Evolutionary conservation across 2,329 filamentous ascomycete species (phyloP).

Genomic region (Fusarium oxysporum): DNA sequence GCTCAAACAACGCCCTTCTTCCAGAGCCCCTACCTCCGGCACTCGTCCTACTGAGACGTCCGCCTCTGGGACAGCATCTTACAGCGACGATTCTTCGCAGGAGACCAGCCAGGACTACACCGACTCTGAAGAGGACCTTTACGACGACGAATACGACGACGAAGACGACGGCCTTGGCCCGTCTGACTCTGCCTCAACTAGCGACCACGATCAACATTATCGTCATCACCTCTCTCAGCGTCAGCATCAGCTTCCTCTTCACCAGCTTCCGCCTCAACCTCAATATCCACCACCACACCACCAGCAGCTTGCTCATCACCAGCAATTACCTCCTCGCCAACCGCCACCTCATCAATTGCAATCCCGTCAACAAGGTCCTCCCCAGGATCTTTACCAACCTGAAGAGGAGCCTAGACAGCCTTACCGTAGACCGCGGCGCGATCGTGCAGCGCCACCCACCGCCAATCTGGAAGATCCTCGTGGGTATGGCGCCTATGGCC

Average conservation of each 20-base stretch:
- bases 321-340: conserved; percentile 47
- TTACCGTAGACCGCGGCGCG: conserved; percentile 40
- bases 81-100: conserved; percentile 54
- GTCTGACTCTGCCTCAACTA: conserved; percentile 67
- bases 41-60: conserved; percentile 45
- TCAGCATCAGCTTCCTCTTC: conserved; percentile 50
- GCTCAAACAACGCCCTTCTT: conserved; percentile 45
- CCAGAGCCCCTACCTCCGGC: conserved; percentile 41
- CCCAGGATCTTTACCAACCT: conserved; percentile 47
- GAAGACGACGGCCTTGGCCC: conserved; percentile 64
- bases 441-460: conserved; percentile 51
- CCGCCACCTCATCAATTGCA: conserved; percentile 52
- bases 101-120: conserved; percentile 46
- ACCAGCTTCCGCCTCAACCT: conserved; percentile 48
- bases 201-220: conserved; percentile 33
- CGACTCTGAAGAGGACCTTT: conserved; percentile 51
- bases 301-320: conserved; percentile 49
- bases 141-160: conserved; percentile 51
- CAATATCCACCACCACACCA: conserved; percentile 50
- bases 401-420: conserved; percentile 38
- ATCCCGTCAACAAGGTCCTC: conserved; percentile 51
- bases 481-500: conserved; percentile 66
- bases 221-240: conserved; percentile 49
- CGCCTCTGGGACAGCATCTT: conserved; percentile 50
- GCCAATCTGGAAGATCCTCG: conserved; percentile 74